Conservation (phyloP, 495 filamentous ascomycete genomes). For the Aspergillus olivimuriae region DNA sequence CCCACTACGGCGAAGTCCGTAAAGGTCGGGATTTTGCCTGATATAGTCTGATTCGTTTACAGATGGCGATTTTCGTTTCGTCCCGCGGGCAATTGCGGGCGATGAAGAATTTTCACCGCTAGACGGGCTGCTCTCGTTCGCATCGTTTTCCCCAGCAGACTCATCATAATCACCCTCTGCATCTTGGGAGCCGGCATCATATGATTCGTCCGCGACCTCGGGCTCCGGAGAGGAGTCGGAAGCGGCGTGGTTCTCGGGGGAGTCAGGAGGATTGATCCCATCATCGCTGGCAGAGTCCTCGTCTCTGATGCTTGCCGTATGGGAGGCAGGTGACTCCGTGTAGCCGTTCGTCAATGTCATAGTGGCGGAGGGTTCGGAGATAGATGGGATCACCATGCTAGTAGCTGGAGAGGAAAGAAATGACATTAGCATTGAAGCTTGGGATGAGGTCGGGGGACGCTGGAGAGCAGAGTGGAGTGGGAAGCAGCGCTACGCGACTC, state of each 20-base stretch:
- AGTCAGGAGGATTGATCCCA: conserved; percentile 48
- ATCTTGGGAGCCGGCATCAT: conserved; percentile 30
- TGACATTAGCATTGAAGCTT: conserved; percentile 45
- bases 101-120: conserved; percentile 59
- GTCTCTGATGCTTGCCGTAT: conserved; percentile 31
- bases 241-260: conserved; percentile 34
- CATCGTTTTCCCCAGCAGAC: conserved; percentile 62
- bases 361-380: conserved; percentile 34
- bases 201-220: conserved; percentile 58
- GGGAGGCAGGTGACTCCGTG: conserved; percentile 30
- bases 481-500: conserved; percentile 34
- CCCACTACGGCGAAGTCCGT: conserved; percentile 84
- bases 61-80: conserved; percentile 69
- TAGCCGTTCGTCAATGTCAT: conserved; percentile 45
- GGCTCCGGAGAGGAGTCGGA: conserved; percentile 50
- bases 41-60: conserved; percentile 79
- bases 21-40: conserved; percentile 87
- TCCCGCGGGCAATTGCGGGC: conserved; percentile 51
- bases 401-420: conserved; percentile 34
- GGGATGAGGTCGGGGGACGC: conserved; percentile 11
- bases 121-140: conserved; percentile 43
- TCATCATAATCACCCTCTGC: conserved; percentile 66
- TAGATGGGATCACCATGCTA: conserved; percentile 50
- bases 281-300: conserved; percentile 39
- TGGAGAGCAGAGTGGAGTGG: conserved; percentile 16